Percentiles rank a stretch among this genome's conserved stretches.
Conservation (phyloP, 345 rosid species). For the Conringia planisiliqua region DNA sequence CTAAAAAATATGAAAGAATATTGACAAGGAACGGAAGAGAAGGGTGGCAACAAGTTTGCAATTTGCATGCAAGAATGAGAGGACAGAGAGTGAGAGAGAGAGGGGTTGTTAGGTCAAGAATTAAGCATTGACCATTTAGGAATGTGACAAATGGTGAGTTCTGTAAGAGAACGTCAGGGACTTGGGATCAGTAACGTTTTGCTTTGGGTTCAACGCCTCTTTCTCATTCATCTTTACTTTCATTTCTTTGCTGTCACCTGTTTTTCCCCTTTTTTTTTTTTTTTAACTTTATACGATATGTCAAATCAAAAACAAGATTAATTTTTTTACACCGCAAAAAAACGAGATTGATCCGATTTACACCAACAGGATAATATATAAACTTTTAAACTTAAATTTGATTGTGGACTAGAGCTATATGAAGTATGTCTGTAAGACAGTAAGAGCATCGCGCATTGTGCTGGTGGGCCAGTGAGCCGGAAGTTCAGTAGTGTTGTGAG, state of each 20-base stretch:
- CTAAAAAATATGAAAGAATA: background rate
- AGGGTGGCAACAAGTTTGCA: slow-evolving; percentile 9
- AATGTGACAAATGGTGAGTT: slow-evolving; percentile 31
- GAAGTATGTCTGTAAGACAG: background rate
- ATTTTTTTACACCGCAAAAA: background rate
- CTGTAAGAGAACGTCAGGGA: slow-evolving; percentile 21
- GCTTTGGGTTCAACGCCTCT: slow-evolving; percentile 35
- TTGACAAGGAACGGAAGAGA: background rate
- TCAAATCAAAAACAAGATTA: slow-evolving; percentile 5
- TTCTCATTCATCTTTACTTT: background rate
- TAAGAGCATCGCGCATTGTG: background rate
- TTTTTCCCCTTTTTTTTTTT: background rate
- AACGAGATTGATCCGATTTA: background rate
- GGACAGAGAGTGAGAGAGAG: slow-evolving; percentile 10
- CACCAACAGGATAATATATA: background rate
- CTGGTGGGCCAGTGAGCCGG: background rate
- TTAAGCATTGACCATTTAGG: slow-evolving; percentile 23
- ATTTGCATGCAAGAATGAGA: slow-evolving; percentile 28
- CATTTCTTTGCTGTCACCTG: slow-evolving; percentile 19
- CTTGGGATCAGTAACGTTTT: slow-evolving; percentile 34
- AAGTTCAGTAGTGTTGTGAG: background rate
- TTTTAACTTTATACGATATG: background rate
- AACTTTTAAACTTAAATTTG: background rate
- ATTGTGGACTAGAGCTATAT: background rate
- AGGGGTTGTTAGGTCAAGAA: slow-evolving; percentile 26